Evolutionary conservation across 345 rosid genomes (phyloP).

Genomic region (Draba incana): DNA sequence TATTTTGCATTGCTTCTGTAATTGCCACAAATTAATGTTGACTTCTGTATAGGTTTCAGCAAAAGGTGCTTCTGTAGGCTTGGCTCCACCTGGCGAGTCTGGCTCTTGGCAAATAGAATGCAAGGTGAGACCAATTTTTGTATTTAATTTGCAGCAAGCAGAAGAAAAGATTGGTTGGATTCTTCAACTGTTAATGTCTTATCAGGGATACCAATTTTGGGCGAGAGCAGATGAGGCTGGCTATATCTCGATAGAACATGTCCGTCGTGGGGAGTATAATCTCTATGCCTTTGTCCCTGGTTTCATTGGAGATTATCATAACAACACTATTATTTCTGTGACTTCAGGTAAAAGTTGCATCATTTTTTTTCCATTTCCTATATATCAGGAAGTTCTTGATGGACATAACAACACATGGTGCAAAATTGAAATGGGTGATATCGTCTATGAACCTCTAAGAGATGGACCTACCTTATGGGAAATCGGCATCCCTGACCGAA

Average conservation of each 20-base stretch:
- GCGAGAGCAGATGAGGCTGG: slow-evolving; percentile 62
- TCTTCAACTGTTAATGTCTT: slow-evolving; percentile 18
- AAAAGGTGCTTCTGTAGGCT: slow-evolving; percentile 69
- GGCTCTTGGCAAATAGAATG: slow-evolving; percentile 91
- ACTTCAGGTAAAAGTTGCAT: slow-evolving; percentile 51
- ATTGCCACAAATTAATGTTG: slow-evolving; percentile 1
- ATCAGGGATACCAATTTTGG: slow-evolving; percentile 94
- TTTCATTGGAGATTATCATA: slow-evolving; percentile 79
- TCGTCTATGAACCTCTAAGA: slow-evolving; percentile 81
- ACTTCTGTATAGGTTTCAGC: slow-evolving; percentile 54
- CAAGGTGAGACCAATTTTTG: slow-evolving; percentile 52
- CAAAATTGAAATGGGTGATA: slow-evolving; percentile 65
- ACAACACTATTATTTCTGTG: slow-evolving; percentile 51
- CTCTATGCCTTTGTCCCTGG: slow-evolving; percentile 90
- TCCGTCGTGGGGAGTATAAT: slow-evolving; percentile 67
- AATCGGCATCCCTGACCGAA: slow-evolving; percentile 90
- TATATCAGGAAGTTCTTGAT: slow-evolving; percentile 24
- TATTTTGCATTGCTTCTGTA: background rate
- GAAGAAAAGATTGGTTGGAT: background rate
- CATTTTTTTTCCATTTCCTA: background rate
- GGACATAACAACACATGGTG: slow-evolving; percentile 40
- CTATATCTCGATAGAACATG: slow-evolving; percentile 58
- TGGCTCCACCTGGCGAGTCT: slow-evolving; percentile 72
- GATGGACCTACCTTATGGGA: too few relatives aligned
- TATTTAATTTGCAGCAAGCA: background rate